A percentile compares a stretch with the other conserved stretches of the same genome.
phyloP scores from a whole-genome alignment of 768 basidiomycete genomes.

The Leucocoprinus sp. region DNA sequence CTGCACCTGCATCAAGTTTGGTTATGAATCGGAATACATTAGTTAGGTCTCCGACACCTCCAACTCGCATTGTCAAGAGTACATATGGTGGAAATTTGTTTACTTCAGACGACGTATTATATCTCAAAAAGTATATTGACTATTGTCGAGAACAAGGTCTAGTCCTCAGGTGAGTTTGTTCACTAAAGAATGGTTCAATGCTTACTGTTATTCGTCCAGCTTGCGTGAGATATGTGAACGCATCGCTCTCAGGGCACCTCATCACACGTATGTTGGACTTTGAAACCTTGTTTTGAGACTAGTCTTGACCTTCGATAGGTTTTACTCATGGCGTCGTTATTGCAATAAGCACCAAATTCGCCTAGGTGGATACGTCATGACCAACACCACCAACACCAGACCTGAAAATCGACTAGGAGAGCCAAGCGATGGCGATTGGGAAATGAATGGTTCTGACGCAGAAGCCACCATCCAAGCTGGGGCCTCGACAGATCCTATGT shows the following conservation, averaged over 20 bases:
- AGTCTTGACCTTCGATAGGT: conserved; percentile 33
- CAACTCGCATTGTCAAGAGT: conserved; percentile 76
- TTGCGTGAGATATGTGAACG: conserved; percentile 83
- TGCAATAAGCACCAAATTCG: conserved; percentile 91
- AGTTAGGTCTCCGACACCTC: conserved; percentile 78
- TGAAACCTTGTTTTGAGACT: background rate
- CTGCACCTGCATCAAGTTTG: conserved; percentile 56
- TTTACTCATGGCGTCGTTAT: conserved; percentile 87
- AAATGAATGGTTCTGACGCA: conserved; percentile 21
- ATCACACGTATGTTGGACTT: conserved; percentile 61
- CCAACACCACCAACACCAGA: conserved; percentile 18
- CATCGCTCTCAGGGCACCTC: conserved; percentile 82
- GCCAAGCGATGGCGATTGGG: conserved; percentile 36
- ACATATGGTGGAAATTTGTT: conserved; percentile 87
- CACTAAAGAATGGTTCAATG: background rate
- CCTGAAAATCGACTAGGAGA: conserved; percentile 26
- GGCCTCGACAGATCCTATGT: conserved; percentile 35
- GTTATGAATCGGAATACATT: conserved; percentile 62
- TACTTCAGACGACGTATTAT: conserved; percentile 74
- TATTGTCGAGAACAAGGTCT: conserved; percentile 85
- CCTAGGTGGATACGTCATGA: conserved; percentile 81
- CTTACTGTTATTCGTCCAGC: conserved; percentile 20
- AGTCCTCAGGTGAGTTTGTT: conserved; percentile 53
- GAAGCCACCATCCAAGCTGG: conserved; percentile 19
- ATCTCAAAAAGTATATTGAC: conserved; percentile 83